Percentiles rank a stretch among this genome's conserved stretches.
These are phyloP conservation scores for Beauveria sp. DNA, from an alignment of 2,329 filamentous ascomycete species.

Conservation along the genomic window DNA sequence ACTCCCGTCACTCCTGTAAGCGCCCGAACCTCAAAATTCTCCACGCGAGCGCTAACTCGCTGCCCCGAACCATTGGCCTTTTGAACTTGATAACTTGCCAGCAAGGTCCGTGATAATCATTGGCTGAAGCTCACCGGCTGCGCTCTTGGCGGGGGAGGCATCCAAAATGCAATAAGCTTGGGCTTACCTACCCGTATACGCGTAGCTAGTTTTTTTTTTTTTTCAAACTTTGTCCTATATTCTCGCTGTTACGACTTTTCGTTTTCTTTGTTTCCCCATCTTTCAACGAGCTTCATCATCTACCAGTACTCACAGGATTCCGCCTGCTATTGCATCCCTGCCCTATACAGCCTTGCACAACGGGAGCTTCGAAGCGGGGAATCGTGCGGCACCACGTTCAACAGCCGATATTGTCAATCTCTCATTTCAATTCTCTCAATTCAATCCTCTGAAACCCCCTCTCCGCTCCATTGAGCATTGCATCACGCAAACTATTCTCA, in stretches of 20 bases:
- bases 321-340: not conserved
- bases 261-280: not conserved
- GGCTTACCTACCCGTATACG: no score
- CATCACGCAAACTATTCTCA: not conserved
- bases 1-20: constrained; percentile 3
- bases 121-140: not conserved
- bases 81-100: not conserved
- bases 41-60: constrained; percentile 5
- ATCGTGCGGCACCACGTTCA: not conserved
- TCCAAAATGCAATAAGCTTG: not conserved
- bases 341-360: not conserved
- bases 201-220: no score
- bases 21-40: not conserved
- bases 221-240: not conserved
- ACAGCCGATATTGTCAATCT: not conserved
- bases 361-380: not conserved
- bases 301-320: no score
- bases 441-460: not conserved
- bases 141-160: not conserved
- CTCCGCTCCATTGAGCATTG: not conserved
- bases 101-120: not conserved
- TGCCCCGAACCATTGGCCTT: not conserved
- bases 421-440: not conserved
- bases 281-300: no score
- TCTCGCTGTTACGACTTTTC: not conserved